phyloP scores from a whole-genome alignment of 345 rosid species.

The Clarkia xantiana region DNA sequence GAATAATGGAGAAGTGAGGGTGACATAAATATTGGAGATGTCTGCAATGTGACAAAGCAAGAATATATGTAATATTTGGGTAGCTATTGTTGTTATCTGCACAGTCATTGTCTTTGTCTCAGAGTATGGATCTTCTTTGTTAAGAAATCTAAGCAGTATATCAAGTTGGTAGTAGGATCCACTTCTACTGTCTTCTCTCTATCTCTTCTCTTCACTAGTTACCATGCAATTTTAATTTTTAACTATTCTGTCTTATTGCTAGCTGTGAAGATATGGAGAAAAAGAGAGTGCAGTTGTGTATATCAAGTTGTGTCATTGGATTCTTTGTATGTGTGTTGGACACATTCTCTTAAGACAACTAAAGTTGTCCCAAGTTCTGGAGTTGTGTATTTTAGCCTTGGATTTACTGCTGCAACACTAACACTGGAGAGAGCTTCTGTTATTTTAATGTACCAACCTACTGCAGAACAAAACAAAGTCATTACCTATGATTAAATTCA shows the following conservation, averaged over 20 bases:
- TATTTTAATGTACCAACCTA: too few species aligned
- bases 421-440: too few species aligned
- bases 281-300: too few species aligned
- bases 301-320: too few species aligned
- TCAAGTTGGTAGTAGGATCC: conserved; percentile 23
- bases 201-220: neutral
- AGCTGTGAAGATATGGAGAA: too few species aligned
- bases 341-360: too few species aligned
- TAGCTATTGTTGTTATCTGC: conserved; percentile 11
- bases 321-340: too few species aligned
- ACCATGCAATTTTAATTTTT: neutral
- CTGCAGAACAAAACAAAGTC: too few species aligned
- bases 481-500: too few species aligned
- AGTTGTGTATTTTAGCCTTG: too few species aligned
- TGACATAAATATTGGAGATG: neutral
- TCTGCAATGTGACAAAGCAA: conserved; percentile 12
- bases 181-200: conserved; percentile 7
- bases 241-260: conserved; percentile 1
- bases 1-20: neutral
- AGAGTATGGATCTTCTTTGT: conserved; percentile 23
- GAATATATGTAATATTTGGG: conserved; percentile 9
- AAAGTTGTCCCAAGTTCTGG: too few species aligned
- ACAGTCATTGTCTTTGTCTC: conserved; percentile 13
- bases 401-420: too few species aligned
- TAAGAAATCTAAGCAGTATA: conserved; percentile 24